Percentiles rank a stretch among this genome's conserved stretches.
Conservation (phyloP, 768 basidiomycete genomes). For the Mycena haematopus region DNA sequence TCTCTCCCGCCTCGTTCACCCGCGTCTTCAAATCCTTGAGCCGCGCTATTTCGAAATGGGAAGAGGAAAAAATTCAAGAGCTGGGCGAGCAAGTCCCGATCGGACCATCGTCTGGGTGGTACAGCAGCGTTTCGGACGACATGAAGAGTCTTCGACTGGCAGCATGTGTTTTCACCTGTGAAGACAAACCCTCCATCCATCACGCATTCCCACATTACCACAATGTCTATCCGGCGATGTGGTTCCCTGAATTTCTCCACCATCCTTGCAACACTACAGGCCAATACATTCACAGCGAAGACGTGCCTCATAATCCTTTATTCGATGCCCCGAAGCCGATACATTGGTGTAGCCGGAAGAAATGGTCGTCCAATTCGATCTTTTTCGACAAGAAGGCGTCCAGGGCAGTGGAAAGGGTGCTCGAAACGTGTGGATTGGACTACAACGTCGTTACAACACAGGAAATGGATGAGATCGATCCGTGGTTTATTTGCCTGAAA, state of each 20-base stretch:
- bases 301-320: conserved; percentile 21
- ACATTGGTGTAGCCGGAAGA: conserved; percentile 19
- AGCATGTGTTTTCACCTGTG: conserved; percentile 39
- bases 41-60: conserved; percentile 16
- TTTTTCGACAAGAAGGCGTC: conserved; percentile 40
- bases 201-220: conserved; percentile 10
- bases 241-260: conserved; percentile 43
- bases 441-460: conserved; percentile 31
- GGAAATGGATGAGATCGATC: conserved; percentile 39
- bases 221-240: conserved; percentile 34
- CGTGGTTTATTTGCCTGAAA: conserved; percentile 43
- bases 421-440: conserved; percentile 40
- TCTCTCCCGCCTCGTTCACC: conserved; percentile 24
- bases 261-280: conserved; percentile 38
- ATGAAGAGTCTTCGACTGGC: conserved; percentile 29
- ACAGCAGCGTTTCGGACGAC: background rate
- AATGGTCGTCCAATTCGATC: conserved; percentile 35
- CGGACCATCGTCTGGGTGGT: background rate
- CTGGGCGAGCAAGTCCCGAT: background rate
- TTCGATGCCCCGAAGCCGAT: conserved; percentile 27
- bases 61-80: background rate
- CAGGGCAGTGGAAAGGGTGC: conserved; percentile 36
- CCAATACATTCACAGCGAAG: conserved; percentile 6
- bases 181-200: background rate
- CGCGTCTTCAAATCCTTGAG: conserved; percentile 13